These are phyloP conservation scores for Tylopilus sp. DNA, from an alignment of 768 basidiomycete species.

Conservation along the genomic window DNA sequence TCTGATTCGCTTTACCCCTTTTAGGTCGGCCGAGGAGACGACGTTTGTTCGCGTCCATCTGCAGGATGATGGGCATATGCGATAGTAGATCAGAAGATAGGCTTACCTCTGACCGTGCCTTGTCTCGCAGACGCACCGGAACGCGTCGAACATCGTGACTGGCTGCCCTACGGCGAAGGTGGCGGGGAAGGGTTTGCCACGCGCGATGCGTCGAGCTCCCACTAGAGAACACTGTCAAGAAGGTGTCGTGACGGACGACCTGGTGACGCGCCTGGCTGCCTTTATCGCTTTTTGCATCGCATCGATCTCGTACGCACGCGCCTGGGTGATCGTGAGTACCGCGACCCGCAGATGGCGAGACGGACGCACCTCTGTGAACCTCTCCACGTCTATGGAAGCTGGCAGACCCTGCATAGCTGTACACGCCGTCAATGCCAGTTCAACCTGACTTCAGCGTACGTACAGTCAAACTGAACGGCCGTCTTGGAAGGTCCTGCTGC, in stretches of 20 bases:
- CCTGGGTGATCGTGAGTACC: conserved; percentile 40
- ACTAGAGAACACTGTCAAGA: conserved; percentile 35
- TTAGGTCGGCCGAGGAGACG: conserved; percentile 48
- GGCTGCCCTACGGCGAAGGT: conserved; percentile 88
- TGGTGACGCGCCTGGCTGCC: conserved; percentile 53
- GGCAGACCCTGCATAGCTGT: conserved; percentile 63
- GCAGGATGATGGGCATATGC: conserved; percentile 30
- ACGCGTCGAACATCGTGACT: conserved; percentile 93
- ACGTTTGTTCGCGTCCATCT: conserved; percentile 55
- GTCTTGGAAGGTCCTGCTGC: conserved; percentile 41
- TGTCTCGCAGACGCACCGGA: conserved; percentile 75
- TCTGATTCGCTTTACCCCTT: conserved; percentile 56
- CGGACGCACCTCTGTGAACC: conserved; percentile 70
- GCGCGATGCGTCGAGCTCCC: conserved; percentile 71
- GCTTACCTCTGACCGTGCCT: conserved; percentile 78
- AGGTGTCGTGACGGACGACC: rapidly evolving
- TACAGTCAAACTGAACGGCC: conserved; percentile 39
- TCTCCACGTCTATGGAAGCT: conserved; percentile 78
- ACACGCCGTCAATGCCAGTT: background rate
- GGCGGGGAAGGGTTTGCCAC: conserved; percentile 92
- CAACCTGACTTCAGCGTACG: conserved; percentile 8
- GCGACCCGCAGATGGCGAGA: background rate
- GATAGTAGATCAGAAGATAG: background rate
- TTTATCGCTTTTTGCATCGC: conserved; percentile 90
- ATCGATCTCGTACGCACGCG: conserved; percentile 83